Evolutionary conservation across 192 early-diverging fungal species (phyloP).

Genomic region (Coemansia sp.): DNA sequence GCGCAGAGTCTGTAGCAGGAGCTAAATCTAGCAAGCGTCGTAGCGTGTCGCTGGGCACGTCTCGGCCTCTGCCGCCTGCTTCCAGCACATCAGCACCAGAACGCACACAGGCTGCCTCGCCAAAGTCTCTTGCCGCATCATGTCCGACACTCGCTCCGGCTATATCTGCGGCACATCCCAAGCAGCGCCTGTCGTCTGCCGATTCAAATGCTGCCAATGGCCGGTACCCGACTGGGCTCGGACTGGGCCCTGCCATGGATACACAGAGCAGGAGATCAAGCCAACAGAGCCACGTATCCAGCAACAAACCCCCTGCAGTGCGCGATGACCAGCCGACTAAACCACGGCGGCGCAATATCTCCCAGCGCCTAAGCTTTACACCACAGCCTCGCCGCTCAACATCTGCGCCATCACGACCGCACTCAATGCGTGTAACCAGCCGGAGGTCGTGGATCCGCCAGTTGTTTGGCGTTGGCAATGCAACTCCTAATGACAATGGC

Average conservation of each 20-base stretch:
- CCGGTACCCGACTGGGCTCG: conserved; percentile 28
- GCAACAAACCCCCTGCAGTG: not conserved
- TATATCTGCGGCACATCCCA: not conserved
- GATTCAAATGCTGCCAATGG: conserved; percentile 18
- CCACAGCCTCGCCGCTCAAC: conserved; percentile 41
- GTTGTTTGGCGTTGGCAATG: conserved; percentile 24
- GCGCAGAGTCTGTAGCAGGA: not conserved
- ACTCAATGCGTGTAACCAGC: conserved; percentile 39
- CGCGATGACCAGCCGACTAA: not conserved
- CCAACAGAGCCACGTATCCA: not conserved
- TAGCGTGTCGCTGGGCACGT: conserved; percentile 41
- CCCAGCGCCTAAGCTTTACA: conserved; percentile 27
- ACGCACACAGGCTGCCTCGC: too few relatives aligned
- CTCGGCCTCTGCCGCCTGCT: not conserved
- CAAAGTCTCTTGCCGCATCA: conserved; percentile 27
- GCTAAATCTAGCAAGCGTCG: conserved; percentile 16
- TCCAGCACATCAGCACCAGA: too few relatives aligned
- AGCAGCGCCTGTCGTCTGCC: conserved; percentile 10
- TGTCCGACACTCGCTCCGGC: conserved; percentile 28
- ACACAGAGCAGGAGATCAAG: not conserved
- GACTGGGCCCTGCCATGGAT: not conserved
- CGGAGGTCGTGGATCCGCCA: conserved; percentile 36
- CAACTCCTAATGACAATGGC: not conserved
- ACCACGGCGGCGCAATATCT: conserved; percentile 11
- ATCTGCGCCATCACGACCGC: conserved; percentile 43